Conservation (phyloP, 345 rosid species). For the Limnanthes douglasii region DNA sequence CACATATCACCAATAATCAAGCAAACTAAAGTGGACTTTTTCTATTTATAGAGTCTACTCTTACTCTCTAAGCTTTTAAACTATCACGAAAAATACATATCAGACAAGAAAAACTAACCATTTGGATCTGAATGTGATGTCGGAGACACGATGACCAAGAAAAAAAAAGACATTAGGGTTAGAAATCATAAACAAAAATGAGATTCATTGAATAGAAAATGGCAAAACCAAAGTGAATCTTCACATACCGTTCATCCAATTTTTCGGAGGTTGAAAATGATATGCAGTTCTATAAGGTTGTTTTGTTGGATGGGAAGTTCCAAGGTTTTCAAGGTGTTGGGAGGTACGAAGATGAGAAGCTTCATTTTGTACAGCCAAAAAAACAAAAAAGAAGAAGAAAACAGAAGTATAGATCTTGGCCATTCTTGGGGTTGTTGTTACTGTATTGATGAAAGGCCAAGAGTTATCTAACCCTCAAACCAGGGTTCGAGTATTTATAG, state of each 20-base stretch:
- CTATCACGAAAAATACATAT: too few species aligned
- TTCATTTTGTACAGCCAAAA: background rate
- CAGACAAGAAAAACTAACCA: conserved; percentile 45
- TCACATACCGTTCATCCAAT: conserved; percentile 61
- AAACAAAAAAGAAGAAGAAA: background rate
- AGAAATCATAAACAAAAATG: background rate
- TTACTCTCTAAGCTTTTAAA: too few species aligned
- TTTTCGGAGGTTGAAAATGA: conserved; percentile 61
- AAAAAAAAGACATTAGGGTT: conserved; percentile 4
- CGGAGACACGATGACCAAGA: conserved; percentile 8
- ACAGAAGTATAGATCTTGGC: too few species aligned
- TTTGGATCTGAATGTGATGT: conserved; percentile 41
- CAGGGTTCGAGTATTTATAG: too few species aligned
- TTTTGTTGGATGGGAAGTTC: conserved; percentile 6
- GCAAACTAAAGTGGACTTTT: too few species aligned
- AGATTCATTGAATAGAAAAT: conserved; percentile 3
- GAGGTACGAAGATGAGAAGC: background rate
- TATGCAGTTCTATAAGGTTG: conserved; percentile 57
- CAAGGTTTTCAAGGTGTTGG: too few species aligned
- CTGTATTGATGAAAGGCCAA: too few species aligned
- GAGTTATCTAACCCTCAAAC: too few species aligned
- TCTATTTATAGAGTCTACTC: too few species aligned
- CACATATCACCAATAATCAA: too few species aligned
- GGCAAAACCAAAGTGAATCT: background rate
- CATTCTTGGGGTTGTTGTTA: too few species aligned